These are phyloP conservation scores for Borovskyia barvae DNA, from an alignment of 208 protist genomes.

Conservation along the genomic window DNA sequence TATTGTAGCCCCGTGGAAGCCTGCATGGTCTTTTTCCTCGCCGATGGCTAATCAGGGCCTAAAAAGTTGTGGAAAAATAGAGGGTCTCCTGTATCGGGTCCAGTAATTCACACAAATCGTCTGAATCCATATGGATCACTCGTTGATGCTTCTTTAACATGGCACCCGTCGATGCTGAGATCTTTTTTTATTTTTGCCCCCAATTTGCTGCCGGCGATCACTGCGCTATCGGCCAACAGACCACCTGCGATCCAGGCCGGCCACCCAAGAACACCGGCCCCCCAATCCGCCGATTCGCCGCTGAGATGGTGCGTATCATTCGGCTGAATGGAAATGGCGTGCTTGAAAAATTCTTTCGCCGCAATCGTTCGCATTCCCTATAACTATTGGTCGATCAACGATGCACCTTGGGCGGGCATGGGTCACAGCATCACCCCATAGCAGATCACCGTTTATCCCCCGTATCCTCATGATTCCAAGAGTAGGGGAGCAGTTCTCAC, in stretches of 20 bases:
- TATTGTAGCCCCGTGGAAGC: not conserved
- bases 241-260: not conserved
- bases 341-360: not conserved
- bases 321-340: not conserved
- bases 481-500: not conserved
- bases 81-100: not conserved
- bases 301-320: not conserved
- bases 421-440: not conserved
- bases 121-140: not conserved
- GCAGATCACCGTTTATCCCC: not conserved
- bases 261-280: not conserved
- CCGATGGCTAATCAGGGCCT: not conserved
- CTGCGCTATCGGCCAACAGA: not conserved
- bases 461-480: not conserved
- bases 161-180: not conserved
- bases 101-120: constrained; percentile 1
- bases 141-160: not conserved
- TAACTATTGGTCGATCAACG: not conserved
- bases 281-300: not conserved
- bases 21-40: not conserved
- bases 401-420: not conserved
- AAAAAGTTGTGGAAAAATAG: not conserved
- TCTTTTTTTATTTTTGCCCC: not conserved
- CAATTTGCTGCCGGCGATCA: not conserved
- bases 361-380: not conserved